phyloP scores from a whole-genome alignment of 2,329 filamentous ascomycete species.

The Colletotrichum sp. region DNA sequence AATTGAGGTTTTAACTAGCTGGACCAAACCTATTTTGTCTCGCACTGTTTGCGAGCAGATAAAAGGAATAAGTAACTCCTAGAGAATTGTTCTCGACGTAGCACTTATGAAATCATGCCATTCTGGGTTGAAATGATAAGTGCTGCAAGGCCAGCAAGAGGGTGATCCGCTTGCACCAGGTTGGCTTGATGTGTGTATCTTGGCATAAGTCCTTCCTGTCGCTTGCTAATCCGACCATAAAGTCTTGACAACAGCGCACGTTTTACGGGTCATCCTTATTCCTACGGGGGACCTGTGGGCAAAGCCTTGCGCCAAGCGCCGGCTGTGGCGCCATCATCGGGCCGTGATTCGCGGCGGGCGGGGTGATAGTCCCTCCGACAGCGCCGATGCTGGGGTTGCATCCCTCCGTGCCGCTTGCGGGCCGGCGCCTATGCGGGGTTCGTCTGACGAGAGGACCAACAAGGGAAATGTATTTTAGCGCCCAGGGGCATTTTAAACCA shows the following conservation, averaged over 20 bases:
- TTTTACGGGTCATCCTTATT: background rate
- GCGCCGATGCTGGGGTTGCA: background rate
- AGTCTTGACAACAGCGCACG: background rate
- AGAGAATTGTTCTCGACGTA: fast-evolving
- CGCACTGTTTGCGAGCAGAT: no score
- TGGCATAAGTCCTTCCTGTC: background rate
- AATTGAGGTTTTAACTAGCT: no score
- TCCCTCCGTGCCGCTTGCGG: background rate
- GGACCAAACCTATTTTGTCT: no score
- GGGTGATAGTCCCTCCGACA: background rate
- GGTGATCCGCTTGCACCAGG: fast-evolving
- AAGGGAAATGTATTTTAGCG: background rate
- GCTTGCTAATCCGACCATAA: background rate
- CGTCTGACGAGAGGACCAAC: background rate
- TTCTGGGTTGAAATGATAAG: fast-evolving
- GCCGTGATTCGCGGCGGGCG: background rate
- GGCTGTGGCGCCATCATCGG: background rate
- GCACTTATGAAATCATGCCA: no score
- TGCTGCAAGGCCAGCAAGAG: fast-evolving
- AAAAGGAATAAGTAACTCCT: no score
- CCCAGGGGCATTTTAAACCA: background rate
- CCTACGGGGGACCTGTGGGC: background rate
- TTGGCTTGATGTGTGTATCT: background rate
- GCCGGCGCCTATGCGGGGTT: background rate
- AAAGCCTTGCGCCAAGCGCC: background rate